These are phyloP conservation scores for Rosa persica DNA, from an alignment of 306 rosid species.

Conservation along the genomic window DNA sequence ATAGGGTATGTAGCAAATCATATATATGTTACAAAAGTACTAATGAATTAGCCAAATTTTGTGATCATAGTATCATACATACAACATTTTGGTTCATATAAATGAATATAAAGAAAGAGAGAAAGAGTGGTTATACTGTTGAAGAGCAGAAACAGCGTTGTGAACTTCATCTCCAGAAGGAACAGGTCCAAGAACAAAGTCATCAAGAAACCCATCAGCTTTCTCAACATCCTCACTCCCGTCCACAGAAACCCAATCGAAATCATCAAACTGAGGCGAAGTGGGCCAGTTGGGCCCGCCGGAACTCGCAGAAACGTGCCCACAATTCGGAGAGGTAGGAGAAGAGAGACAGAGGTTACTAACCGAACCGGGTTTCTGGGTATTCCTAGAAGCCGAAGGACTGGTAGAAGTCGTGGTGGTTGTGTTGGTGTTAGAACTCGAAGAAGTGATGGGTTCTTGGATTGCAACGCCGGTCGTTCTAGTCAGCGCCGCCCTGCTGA, in stretches of 20 bases:
- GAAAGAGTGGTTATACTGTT: slow-evolving; percentile 29
- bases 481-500: slow-evolving; percentile 38
- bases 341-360: slow-evolving; percentile 31
- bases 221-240: slow-evolving; percentile 26
- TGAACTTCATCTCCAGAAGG: slow-evolving; percentile 56
- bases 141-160: slow-evolving; percentile 46
- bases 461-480: slow-evolving; percentile 30
- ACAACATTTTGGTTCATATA: not conserved
- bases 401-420: slow-evolving; percentile 11
- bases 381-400: slow-evolving; percentile 26
- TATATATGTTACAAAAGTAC: not conserved
- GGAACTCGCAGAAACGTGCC: slow-evolving; percentile 20
- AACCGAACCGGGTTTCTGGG: slow-evolving; percentile 25
- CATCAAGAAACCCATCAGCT: slow-evolving; percentile 22
- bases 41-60: not conserved
- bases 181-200: slow-evolving; percentile 33
- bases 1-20: not conserved
- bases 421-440: not conserved
- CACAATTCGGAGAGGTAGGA: slow-evolving; percentile 28
- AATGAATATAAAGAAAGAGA: not conserved
- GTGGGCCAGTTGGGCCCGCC: slow-evolving; percentile 25
- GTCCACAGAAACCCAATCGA: slow-evolving; percentile 46
- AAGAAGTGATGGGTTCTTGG: slow-evolving; percentile 33
- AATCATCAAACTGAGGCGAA: slow-evolving; percentile 34
- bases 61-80: not conserved